phyloP scores from a whole-genome alignment of 768 basidiomycete genomes.

The Tricholoma sp. region DNA sequence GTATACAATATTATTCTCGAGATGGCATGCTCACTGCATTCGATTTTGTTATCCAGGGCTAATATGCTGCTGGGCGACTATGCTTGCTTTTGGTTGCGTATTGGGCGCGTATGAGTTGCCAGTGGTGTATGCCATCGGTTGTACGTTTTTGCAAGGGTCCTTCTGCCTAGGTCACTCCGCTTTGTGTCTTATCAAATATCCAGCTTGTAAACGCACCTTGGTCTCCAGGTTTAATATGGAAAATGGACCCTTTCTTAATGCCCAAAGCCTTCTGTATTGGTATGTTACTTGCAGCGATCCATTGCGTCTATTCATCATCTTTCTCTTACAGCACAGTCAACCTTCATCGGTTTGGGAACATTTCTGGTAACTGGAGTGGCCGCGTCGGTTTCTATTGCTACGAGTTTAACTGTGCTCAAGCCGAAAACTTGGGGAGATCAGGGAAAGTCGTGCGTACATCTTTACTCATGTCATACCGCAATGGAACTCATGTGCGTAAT shows the following conservation, averaged over 20 bases:
- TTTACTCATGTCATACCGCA: constrained; percentile 1
- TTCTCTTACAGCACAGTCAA: constrained; percentile 32
- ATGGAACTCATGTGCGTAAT: constrained; percentile 3
- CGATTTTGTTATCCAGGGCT: constrained; percentile 33
- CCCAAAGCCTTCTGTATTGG: constrained; percentile 53
- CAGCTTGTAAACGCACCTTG: constrained; percentile 2
- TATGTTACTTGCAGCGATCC: constrained; percentile 18
- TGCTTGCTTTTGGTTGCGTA: constrained; percentile 39
- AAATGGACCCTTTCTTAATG: constrained; percentile 59
- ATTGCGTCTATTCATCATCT: not conserved
- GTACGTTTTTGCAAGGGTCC: constrained; percentile 46
- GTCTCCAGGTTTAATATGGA: constrained; percentile 52
- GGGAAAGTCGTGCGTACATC: constrained; percentile 20
- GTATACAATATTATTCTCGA: constrained; percentile 22
- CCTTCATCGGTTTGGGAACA: constrained; percentile 36
- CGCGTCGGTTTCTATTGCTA: constrained; percentile 40
- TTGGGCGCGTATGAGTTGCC: constrained; percentile 42
- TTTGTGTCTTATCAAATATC: not conserved
- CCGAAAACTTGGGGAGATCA: constrained; percentile 38
- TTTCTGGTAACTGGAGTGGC: constrained; percentile 42
- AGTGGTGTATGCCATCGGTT: constrained; percentile 42
- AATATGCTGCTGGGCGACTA: constrained; percentile 43
- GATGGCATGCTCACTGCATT: not conserved
- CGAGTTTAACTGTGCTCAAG: constrained; percentile 32
- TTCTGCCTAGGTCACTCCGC: constrained; percentile 54